Evolutionary conservation across 1,284 basidiomycete species (phyloP), one percentile per base, ranked within the genome.

Genomic region (Ganoderma sinense): DNA sequence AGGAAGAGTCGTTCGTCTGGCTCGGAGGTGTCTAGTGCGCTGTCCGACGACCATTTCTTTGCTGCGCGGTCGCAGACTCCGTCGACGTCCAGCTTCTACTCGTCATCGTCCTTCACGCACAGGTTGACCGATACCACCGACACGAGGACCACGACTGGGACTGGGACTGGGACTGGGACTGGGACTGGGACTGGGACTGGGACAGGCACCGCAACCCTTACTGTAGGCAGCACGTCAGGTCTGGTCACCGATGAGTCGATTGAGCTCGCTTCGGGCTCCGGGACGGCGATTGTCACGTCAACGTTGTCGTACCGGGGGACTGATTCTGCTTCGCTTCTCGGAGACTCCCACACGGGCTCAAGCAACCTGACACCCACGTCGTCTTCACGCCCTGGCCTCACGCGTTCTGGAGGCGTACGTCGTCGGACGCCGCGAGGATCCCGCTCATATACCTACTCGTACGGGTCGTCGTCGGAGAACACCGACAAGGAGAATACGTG

Each of bases 31-130:
- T 71, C 77, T 5, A 80, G 81, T n/a, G 84, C 87, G 31, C 74
- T 84, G 13, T 84, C 87, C 0, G 89, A 91, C 63, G 90, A 91
- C 2, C 82, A 84, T 6, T 92, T 91, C 77, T 89, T 89, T 75
- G 86, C 86, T 11, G 86, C 88, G 69, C 59, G 72, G 26, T 70
- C 70, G 2, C 79, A 76, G 65, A 82, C 82, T 0, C 78, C 76
- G 16, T 61, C 59, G 23, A 77, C 78, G 0, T 80, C 81, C 2
- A 80, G 77, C 40, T 80, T 78, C 74, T 81, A 80, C 61, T 81
- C 82, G 6, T 74, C 76, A 7, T 78, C 81, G 51, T 78, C 79
- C 0, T 77, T 77, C 72, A 78, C 78, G 10, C 74, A 71, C 41
- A 71, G 69, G 3, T 66, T 77, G 8, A 71, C 75, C 5, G 74